Evolutionary conservation across 2,329 filamentous ascomycete genomes (phyloP), one percentile per base, ranked within the genome.

Genomic region (Dendrostoma leiphaemia): DNA sequence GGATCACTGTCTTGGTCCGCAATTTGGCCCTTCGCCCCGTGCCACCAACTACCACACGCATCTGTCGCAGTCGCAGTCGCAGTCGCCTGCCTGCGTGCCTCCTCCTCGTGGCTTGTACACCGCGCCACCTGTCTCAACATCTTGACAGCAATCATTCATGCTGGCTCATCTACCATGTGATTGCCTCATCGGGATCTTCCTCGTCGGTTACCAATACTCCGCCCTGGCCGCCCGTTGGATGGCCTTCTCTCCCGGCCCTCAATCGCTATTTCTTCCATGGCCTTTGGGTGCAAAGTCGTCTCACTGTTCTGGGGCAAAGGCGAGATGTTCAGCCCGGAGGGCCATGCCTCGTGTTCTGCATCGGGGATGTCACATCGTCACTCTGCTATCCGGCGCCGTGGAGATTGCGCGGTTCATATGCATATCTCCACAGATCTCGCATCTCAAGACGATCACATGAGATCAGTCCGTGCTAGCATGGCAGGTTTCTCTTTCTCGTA

Each of bases 21-120:
- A 58, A 55, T 58, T 32, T 58, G 32, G n/a, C 28, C 44, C 21
- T 21, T 37, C 38, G 23, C 29, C 26, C 34, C 51, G 56, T 58
- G 34, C n/a, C 15, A 58, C 56, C 31, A 19, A 23, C 12, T 17
- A 13, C 31, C 5, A 31, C 44, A 26, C 37, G 10, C 2, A 17
- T 15, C 26, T 51, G 19, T 31, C 35, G 44, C 23, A 32, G 15
- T 21, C 26, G n/a, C n/a, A n/a, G n/a, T n/a, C n/a, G n/a, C n/a
- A n/a, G n/a, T n/a, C n/a, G n/a, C n/a, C n/a, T n/a, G 29, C 24
- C 43, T 56, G 37, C 24, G 48, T 56, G 43, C 32, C 6, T 24
- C 41, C 50, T 9, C 48, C 47, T 46, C 46, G 31, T 53, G 54
- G 38, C 50, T 50, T 48, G 12, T 12, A 46, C 29, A 34, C 34